Conservation (phyloP, 2,329 filamentous ascomycete genomes). For the Colletotrichum australisinense region DNA sequence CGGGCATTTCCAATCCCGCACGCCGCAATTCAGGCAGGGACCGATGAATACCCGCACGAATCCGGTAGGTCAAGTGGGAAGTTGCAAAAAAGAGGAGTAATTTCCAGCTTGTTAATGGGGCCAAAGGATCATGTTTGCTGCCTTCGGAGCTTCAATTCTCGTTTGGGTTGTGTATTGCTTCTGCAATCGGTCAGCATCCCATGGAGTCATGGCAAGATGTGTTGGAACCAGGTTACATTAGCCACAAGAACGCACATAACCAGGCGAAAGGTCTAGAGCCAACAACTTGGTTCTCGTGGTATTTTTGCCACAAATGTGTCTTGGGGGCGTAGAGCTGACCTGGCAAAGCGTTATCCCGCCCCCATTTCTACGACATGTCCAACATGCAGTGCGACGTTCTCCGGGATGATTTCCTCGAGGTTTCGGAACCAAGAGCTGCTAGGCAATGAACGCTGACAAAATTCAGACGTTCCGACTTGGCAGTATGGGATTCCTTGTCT, state of each 20-base stretch:
- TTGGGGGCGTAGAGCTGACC: background rate
- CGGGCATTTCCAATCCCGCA: background rate
- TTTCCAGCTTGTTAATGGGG: background rate
- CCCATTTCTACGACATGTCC: background rate
- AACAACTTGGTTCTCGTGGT: background rate
- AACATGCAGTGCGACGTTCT: background rate
- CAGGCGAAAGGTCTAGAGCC: background rate
- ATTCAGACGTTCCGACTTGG: background rate
- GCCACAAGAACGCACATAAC: background rate
- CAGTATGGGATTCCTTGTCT: background rate
- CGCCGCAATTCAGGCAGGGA: background rate
- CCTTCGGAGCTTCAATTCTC: background rate
- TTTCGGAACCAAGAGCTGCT: background rate
- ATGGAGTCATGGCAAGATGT: background rate
- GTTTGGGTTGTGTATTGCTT: background rate
- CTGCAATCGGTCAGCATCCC: background rate
- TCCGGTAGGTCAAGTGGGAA: background rate
- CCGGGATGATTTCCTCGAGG: background rate
- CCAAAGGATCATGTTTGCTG: background rate
- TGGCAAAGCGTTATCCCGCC: background rate
- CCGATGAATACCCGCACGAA: background rate
- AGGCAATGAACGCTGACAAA: background rate
- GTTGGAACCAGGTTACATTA: background rate
- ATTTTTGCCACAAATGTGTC: background rate
- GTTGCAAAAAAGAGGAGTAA: background rate